These are phyloP conservation scores for Dittrichia graveolens DNA, from an alignment of 129 eudicot species.

Conservation along the genomic window DNA sequence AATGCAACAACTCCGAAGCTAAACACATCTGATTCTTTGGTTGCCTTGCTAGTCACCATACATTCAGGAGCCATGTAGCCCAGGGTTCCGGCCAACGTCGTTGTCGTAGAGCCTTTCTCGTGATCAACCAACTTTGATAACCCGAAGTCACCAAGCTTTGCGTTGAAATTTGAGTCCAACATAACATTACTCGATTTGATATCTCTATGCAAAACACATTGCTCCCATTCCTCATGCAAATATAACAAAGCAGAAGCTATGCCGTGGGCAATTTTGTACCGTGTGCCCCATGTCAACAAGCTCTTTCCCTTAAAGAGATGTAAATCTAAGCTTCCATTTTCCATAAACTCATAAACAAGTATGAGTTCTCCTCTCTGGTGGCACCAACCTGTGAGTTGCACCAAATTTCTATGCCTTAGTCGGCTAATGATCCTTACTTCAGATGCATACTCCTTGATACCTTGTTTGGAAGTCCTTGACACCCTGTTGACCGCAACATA, in stretches of 20 bases:
- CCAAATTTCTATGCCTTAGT: slow-evolving; percentile 35
- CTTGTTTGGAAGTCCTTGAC: slow-evolving; percentile 22
- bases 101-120: background rate
- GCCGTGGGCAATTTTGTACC: slow-evolving; percentile 16
- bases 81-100: slow-evolving; percentile 6
- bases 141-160: slow-evolving; percentile 25
- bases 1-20: slow-evolving; percentile 19
- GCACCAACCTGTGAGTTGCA: slow-evolving; percentile 47
- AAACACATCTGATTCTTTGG: slow-evolving; percentile 12
- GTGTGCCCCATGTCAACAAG: slow-evolving; percentile 36
- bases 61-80: slow-evolving; percentile 23
- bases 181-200: slow-evolving; percentile 17
- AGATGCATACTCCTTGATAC: slow-evolving; percentile 39
- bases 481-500: slow-evolving; percentile 10
- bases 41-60: slow-evolving; percentile 6
- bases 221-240: slow-evolving; percentile 31
- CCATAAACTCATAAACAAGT: slow-evolving; percentile 41
- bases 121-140: slow-evolving; percentile 24
- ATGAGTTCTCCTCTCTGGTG: slow-evolving; percentile 30
- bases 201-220: slow-evolving; percentile 27
- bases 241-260: slow-evolving; percentile 13
- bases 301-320: slow-evolving; percentile 33
- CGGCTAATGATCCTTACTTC: slow-evolving; percentile 40
- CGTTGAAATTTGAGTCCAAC: slow-evolving; percentile 21
- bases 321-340: slow-evolving; percentile 37